Base-by-base conservation (phyloP, 305 asterid species). In the Euphrasia arctica region DNA sequence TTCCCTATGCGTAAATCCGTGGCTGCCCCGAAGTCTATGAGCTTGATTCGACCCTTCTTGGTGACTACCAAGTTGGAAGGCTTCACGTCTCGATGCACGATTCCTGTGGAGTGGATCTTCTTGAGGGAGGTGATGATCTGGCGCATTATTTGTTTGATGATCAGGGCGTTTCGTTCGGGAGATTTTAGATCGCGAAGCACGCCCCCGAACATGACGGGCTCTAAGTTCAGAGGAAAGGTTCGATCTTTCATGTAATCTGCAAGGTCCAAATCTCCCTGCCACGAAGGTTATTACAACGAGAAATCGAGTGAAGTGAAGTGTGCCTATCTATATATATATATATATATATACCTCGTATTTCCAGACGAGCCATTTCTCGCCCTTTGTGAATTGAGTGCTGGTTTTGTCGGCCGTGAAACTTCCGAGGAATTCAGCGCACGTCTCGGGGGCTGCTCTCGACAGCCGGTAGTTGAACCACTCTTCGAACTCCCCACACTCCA, bases 291-390 rank as follows among this genome's bases (percentile, higher is more conserved):
- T 62, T 45, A 50, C 3, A 29, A 18, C 22, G 22, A 18, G 22
- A 73, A 22, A 41, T 25, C 22, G 25, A 36, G 2, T 36, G 9
- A 6, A 36, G 2, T 36, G 9, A 36, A 36, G 42, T 6, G 22
- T 18, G 22, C 22, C 22, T 18, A 18, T 18, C 22, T 18, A 18
- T 18, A 18, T 18, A 18, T 18, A 18, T 18, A 18, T 18, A 18
- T 18, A 18, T 18, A 74, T 5, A 74, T 83, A 74, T 83, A 91
- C 96, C 98, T 92, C 98, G 56, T 87, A 87, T 76, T 85, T 90
- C 97, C 97, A 92, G 61, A 90, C 96, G 31, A 92, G 98, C 98
- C 98, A 92, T 84, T 92, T 92, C 97, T 92, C 96, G 62, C 97
- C 97, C 95, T 92, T 92, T 5, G 78, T 78, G 36, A 74, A 90